Evolutionary conservation across 345 rosid genomes (phyloP).

Genomic region (Murraya paniculata): DNA sequence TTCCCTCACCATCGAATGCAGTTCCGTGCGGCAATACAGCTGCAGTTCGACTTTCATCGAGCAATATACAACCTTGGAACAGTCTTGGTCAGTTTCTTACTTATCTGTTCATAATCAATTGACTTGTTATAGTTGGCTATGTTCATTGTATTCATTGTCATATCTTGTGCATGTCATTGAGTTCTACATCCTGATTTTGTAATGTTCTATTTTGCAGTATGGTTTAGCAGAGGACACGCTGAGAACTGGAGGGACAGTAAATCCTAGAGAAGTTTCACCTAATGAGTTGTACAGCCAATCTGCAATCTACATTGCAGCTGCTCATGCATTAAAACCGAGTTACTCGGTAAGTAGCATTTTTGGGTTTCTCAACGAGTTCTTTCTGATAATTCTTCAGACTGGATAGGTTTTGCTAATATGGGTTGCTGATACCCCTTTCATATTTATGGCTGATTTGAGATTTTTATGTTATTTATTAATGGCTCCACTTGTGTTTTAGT

Average conservation of each 20-base stretch:
- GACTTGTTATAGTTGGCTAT: neutral
- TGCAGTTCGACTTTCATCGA: slow-evolving; percentile 96
- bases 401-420: neutral
- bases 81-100: slow-evolving; percentile 66
- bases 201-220: slow-evolving; percentile 49
- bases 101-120: slow-evolving; percentile 16
- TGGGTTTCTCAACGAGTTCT: neutral
- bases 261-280: slow-evolving; percentile 67
- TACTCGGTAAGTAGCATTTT: slow-evolving; percentile 59
- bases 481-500: neutral
- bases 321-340: slow-evolving; percentile 96
- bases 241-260: slow-evolving; percentile 68
- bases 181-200: slow-evolving; percentile 1
- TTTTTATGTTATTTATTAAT: neutral
- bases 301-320: slow-evolving; percentile 96
- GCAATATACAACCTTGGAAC: slow-evolving; percentile 99
- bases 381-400: neutral
- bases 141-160: neutral
- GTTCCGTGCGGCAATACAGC: slow-evolving; percentile 93
- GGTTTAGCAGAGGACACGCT: slow-evolving; percentile 95
- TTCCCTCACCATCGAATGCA: slow-evolving; percentile 35
- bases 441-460: neutral
- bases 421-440: neutral
- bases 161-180: neutral
- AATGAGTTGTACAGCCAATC: slow-evolving; percentile 96